Evolutionary conservation across 2,329 filamentous ascomycete genomes (phyloP).

Genomic region (Alternaria atra): DNA sequence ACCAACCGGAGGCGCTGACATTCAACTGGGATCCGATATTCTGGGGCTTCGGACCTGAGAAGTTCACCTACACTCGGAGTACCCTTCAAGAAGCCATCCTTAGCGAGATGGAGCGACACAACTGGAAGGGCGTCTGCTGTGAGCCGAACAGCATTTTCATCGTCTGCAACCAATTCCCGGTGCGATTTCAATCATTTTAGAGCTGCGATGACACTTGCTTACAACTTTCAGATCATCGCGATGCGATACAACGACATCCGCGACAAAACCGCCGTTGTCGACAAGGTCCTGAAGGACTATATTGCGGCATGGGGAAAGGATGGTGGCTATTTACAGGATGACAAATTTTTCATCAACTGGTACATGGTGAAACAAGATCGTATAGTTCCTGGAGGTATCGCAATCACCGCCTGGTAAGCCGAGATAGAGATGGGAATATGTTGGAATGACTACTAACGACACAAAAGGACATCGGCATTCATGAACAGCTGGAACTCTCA

Average conservation of each 20-base stretch:
- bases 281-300: constrained; percentile 51
- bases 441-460: not conserved
- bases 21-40: constrained; percentile 55
- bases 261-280: constrained; percentile 44
- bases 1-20: constrained; percentile 41
- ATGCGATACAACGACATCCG: constrained; percentile 51
- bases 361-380: not conserved
- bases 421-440: not conserved
- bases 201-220: constrained; percentile 5
- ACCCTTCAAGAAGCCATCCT: constrained; percentile 50
- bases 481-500: constrained; percentile 2
- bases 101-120: constrained; percentile 51
- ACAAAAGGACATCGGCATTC: not conserved
- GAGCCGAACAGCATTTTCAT: constrained; percentile 55
- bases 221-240: constrained; percentile 43
- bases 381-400: not conserved
- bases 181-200: constrained; percentile 21
- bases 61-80: constrained; percentile 45
- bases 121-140: constrained; percentile 55
- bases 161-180: constrained; percentile 57
- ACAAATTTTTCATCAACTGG: not conserved
- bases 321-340: constrained; percentile 6
- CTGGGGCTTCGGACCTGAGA: constrained; percentile 24
- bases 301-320: constrained; percentile 46
- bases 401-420: not conserved